Evolutionary conservation across 2,329 filamentous ascomycete species (phyloP), one percentile per base, ranked within the genome.

Genomic region (Akanthomyces uredinophilus): DNA sequence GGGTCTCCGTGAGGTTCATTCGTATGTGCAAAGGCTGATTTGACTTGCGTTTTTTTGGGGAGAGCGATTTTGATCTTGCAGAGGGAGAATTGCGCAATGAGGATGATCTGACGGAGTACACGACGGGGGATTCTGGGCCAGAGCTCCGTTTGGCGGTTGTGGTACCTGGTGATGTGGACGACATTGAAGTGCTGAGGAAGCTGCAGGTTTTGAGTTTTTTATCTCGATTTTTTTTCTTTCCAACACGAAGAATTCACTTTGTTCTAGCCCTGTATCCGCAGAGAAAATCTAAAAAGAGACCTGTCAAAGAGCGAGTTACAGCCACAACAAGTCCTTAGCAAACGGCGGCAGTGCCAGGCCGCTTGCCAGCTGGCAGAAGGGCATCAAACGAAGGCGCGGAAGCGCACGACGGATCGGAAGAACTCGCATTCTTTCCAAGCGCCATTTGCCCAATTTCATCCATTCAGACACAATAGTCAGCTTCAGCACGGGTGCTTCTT

Each of bases 1-100:
- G 78, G 0, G 73, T 75, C 51, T 81, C 78, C 5, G 79, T 82
- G 60, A 82, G 65, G 64, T 80, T 80, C 66, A 82, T 73, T 27
- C 79, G 77, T 35, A 82, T 75, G 44, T 79, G 75, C 22, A 82
- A 70, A 2, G 75, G 75, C 50, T 78, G 74, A 22, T 75, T 72
- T 20, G 66, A 60, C 22, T 68, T 67, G 2, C 72, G 70, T 58
- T 75, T 73, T 44, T 68, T 71, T 5, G 72, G 74, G 4, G 78
- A 76, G 2, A 71, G 69, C 2, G 76, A 75, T 20, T 70, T 71
- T 44, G 75, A 68, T 56, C 73, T 69, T 14, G 66, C 64, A 18
- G 39, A 55, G 14, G 53, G 39, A 5, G 58, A 53, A 10, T 43
- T 24, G 14, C 55, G 22, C 20, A 53, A 18, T 8, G 58, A 57